Evolutionary conservation across 768 basidiomycete species (phyloP), one percentile per base, ranked within the genome.

Genomic region (Pluteus cervinus): DNA sequence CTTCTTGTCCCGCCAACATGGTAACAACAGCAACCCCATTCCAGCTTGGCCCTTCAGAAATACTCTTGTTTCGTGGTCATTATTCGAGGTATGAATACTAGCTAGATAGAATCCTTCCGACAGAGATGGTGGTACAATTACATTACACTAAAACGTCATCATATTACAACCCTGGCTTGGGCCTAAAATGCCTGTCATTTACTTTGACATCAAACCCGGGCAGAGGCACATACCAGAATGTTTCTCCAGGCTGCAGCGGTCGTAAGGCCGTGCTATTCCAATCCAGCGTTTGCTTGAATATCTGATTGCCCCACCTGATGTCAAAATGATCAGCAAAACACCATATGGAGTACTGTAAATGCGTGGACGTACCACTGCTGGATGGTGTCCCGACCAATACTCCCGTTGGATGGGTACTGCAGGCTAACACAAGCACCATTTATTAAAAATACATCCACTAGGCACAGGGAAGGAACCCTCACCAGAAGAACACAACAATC

Each of bases 401-500:
- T 43, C 18, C 69, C 69, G 33, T 65, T 50, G 16, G 63, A 43
- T 4, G 69, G 69, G 42, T 68, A 71, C 56, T 73, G 71, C 35
- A 71, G 50, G 46, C 69, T 69, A 31, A 11, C 24, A 22, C 12
- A 18, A 4, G 33, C 21, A 43, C 41, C 17, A 29, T 16, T 16
- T 17, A 32, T 11, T 2, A 15, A 10, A 14, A 3, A 12, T 7
- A 15, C n/a, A 14, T 28, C 14, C 26, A 28, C 14, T 28, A 32
- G 7, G 14, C 24, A 28, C 17, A 29, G 3, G 23, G 8, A 31
- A 5, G n/a, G 11, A n/a, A 6, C 9, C 62, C 76, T 26, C 37
- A 80, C 80, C 65, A 66, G 55, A 87, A 87, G 55, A 74, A 87
- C 25, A 87, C 75, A 10, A 83, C 54, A 23, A 86, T 63, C 9